Conservation (phyloP, 805 yeast genomes). For the Wickerhamomyces mucosus region DNA sequence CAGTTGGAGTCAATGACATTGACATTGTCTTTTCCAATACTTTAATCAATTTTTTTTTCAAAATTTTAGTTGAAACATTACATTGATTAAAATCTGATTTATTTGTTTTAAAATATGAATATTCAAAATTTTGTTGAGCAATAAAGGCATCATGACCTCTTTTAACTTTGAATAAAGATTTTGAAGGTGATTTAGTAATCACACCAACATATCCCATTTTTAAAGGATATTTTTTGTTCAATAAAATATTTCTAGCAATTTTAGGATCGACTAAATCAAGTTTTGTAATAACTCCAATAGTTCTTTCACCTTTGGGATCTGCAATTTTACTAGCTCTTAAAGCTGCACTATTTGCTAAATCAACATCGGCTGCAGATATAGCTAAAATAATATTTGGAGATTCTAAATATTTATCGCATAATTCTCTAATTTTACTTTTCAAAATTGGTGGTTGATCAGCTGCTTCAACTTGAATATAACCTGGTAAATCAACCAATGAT, state of each 20-base stretch:
- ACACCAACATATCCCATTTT: slow-evolving; percentile 98
- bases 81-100: slow-evolving; percentile 53
- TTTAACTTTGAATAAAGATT: slow-evolving; percentile 39
- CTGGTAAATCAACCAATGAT: slow-evolving; percentile 92
- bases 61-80: slow-evolving; percentile 61
- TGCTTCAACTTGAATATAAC: slow-evolving; percentile 94
- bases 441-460: slow-evolving; percentile 89
- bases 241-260: slow-evolving; percentile 56
- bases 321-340: slow-evolving; percentile 79
- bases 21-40: slow-evolving; percentile 92
- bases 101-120: slow-evolving; percentile 52
- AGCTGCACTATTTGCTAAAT: slow-evolving; percentile 92
- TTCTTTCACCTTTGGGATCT: slow-evolving; percentile 92
- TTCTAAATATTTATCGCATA: slow-evolving; percentile 80
- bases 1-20: slow-evolving; percentile 77
- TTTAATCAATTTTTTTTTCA: slow-evolving; percentile 74
- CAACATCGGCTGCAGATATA: slow-evolving; percentile 96
- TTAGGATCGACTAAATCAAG: slow-evolving; percentile 80
- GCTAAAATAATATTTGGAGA: slow-evolving; percentile 93
- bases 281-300: slow-evolving; percentile 94
- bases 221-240: slow-evolving; percentile 79
- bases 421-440: slow-evolving; percentile 64
- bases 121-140: slow-evolving; percentile 61
- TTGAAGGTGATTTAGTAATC: slow-evolving; percentile 68
- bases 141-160: slow-evolving; percentile 54